phyloP scores from a whole-genome alignment of 495 filamentous ascomycete genomes.

The Haplographium delicatum region DNA sequence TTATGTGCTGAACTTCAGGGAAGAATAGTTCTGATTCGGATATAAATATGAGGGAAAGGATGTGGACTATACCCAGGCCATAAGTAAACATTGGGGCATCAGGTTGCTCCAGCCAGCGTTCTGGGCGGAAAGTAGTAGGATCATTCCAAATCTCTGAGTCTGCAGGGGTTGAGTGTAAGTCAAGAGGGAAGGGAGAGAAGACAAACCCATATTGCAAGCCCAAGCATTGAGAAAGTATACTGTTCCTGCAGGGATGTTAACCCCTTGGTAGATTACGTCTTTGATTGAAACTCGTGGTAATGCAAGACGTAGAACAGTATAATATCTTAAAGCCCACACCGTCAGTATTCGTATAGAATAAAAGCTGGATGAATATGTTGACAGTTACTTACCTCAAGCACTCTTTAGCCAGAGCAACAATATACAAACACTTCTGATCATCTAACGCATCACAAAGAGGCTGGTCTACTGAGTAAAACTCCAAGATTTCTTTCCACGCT shows the following conservation, averaged over 20 bases:
- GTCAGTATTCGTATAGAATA: neutral
- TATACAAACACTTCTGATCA: conserved; percentile 57
- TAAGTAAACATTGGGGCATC: conserved; percentile 41
- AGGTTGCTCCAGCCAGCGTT: conserved; percentile 57
- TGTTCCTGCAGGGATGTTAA: conserved; percentile 51
- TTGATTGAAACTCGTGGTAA: conserved; percentile 55
- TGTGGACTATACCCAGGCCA: conserved; percentile 5
- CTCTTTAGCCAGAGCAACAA: conserved; percentile 54
- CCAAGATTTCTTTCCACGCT: conserved; percentile 47
- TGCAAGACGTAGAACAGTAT: conserved; percentile 54
- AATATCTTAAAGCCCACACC: conserved; percentile 35
- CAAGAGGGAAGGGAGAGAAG: conserved; percentile 15
- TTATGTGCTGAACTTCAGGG: no score
- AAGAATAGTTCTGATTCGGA: no score
- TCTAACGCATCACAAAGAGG: conserved; percentile 53
- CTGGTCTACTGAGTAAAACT: conserved; percentile 46
- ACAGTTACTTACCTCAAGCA: conserved; percentile 41
- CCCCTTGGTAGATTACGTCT: conserved; percentile 52
- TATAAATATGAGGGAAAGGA: no score
- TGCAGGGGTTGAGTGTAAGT: conserved; percentile 20
- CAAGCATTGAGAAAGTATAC: conserved; percentile 61
- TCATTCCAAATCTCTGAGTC: conserved; percentile 53
- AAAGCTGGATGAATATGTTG: neutral
- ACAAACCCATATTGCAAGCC: conserved; percentile 53
- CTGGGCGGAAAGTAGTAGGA: conserved; percentile 53